Conservation (phyloP, 2,329 filamentous ascomycete genomes). For the Gyromitra esculenta region DNA sequence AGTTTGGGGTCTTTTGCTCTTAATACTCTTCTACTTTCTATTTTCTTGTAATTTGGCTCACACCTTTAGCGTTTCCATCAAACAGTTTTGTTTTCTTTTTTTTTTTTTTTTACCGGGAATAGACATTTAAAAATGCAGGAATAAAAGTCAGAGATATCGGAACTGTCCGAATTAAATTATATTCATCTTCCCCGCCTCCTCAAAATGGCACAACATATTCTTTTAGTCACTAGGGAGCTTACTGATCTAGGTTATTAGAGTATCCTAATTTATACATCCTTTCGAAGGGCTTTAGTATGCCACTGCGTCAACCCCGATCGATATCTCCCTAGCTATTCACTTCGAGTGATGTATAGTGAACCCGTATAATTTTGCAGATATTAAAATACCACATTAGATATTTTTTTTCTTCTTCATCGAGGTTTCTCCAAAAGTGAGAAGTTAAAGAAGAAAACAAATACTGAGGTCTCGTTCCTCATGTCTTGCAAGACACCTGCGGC, state of each 20-base stretch:
- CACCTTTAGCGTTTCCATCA: not conserved
- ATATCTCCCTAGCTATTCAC: not conserved
- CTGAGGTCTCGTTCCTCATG: not conserved
- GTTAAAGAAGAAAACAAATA: not conserved
- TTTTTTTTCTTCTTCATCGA: not conserved
- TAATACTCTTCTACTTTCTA: constrained; percentile 11
- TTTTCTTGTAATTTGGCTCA: constrained; percentile 24
- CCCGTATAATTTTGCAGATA: not conserved
- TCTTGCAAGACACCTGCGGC: constrained; percentile 9
- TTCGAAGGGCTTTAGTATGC: not conserved
- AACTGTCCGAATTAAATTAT: not conserved
- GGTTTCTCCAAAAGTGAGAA: not conserved
- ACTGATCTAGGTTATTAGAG: not conserved
- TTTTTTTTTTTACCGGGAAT: constrained; percentile 8
- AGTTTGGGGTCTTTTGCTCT: constrained; percentile 15
- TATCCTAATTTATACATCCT: not conserved
- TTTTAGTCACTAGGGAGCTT: not conserved
- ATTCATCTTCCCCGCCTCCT: not conserved
- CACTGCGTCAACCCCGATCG: not conserved
- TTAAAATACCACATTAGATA: not conserved
- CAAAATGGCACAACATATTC: not conserved
- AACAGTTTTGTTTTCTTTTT: not conserved
- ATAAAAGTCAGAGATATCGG: constrained; percentile 8
- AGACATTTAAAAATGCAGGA: constrained; percentile 5
- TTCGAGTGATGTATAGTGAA: constrained; percentile 23